A percentile compares a stretch with the other conserved stretches of the same genome.
Conservation (phyloP, 306 rosid species). For the Oemleria cerasiformis region DNA sequence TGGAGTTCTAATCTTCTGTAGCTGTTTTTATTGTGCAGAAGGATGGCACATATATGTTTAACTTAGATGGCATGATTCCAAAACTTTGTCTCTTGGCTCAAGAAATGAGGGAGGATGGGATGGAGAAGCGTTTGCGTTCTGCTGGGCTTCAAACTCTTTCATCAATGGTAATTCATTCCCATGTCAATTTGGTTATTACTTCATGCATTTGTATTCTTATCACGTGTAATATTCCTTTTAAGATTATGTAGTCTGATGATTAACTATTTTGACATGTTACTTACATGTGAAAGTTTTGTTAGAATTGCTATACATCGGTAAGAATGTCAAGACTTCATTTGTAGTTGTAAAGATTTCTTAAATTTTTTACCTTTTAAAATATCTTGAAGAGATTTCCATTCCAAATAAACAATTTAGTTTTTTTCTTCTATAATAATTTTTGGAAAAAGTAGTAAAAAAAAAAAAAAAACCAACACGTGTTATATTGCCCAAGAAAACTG, state of each 20-base stretch:
- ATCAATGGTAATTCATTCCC: slow-evolving; percentile 45
- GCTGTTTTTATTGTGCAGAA: slow-evolving; percentile 40
- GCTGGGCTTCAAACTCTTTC: slow-evolving; percentile 61
- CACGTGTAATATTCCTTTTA: neutral
- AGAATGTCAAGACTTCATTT: neutral
- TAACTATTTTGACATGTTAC: neutral
- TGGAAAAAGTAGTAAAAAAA: too few relatives aligned
- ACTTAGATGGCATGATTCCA: slow-evolving; percentile 54
- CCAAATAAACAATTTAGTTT: too few relatives aligned
- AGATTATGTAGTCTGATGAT: neutral
- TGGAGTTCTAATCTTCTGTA: slow-evolving; percentile 6
- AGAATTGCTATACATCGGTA: neutral
- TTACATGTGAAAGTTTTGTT: neutral
- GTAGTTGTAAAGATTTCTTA: too few relatives aligned
- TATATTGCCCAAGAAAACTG: too few relatives aligned
- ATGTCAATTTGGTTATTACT: slow-evolving; percentile 15
- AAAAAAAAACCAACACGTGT: too few relatives aligned
- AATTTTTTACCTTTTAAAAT: too few relatives aligned
- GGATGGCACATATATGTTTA: slow-evolving; percentile 76
- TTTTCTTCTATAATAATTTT: too few relatives aligned
- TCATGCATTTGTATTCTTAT: slow-evolving; percentile 11
- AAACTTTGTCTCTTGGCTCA: slow-evolving; percentile 60
- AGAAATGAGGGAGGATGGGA: slow-evolving; percentile 55
- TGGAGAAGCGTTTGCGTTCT: slow-evolving; percentile 37
- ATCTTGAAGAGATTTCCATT: too few relatives aligned